phyloP scores from a whole-genome alignment of 1,284 basidiomycete genomes.

The Heliocybe sulcata region DNA sequence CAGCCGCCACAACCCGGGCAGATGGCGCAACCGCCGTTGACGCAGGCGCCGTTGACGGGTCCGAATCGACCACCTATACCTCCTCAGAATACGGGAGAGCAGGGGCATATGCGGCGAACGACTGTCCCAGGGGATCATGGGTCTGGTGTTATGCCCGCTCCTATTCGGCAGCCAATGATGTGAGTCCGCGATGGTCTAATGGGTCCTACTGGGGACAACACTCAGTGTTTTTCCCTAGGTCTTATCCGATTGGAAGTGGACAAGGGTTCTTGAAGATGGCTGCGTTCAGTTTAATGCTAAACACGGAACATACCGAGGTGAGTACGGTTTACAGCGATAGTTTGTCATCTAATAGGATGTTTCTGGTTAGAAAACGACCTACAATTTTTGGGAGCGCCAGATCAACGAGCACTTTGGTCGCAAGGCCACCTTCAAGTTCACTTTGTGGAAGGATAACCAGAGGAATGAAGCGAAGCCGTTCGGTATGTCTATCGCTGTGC shows the following conservation, averaged over 20 bases:
- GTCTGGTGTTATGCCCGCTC: background rate
- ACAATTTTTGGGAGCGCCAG: conserved; percentile 56
- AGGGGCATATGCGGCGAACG: background rate
- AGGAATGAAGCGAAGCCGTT: conserved; percentile 71
- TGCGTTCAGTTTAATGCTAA: conserved; percentile 57
- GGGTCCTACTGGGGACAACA: background rate
- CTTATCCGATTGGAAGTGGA: conserved; percentile 37
- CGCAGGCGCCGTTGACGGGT: background rate
- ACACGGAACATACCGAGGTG: conserved; percentile 42
- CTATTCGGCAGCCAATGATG: background rate
- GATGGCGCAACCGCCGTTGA: conserved; percentile 4
- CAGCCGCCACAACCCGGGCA: conserved; percentile 8
- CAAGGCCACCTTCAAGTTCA: conserved; percentile 63
- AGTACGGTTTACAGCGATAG: conserved; percentile 13
- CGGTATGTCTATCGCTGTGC: conserved; percentile 56
- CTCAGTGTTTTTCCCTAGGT: background rate
- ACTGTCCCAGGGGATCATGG: background rate
- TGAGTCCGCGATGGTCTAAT: background rate
- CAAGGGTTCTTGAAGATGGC: conserved; percentile 54
- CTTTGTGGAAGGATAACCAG: conserved; percentile 75
- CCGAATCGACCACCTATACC: background rate
- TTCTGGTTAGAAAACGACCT: conserved; percentile 54
- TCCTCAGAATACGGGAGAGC: background rate
- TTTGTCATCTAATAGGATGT: too few relatives aligned
- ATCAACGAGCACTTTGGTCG: conserved; percentile 61